Evolutionary conservation across 257 asterid genomes (phyloP).

Genomic region (Parsonsia alboflavescens): DNA sequence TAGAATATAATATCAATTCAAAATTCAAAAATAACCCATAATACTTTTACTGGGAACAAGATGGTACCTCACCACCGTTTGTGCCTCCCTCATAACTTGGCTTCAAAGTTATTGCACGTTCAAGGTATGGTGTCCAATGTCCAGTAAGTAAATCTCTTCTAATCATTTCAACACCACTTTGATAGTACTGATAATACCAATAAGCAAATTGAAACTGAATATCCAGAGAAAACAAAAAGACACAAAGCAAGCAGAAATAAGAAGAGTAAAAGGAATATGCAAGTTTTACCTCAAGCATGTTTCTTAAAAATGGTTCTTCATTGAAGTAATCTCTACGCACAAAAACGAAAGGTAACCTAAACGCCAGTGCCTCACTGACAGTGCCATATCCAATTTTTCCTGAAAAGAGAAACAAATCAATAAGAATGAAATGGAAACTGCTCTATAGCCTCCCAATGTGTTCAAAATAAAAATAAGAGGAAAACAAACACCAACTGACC

Average conservation of each 20-base stretch:
- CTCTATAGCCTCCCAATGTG: slow-evolving; percentile 8
- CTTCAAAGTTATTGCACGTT: slow-evolving; percentile 72
- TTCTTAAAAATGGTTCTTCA: slow-evolving; percentile 96
- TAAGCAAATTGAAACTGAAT: slow-evolving; percentile 5
- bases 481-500: slow-evolving; percentile 45
- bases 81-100: slow-evolving; percentile 83
- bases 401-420: slow-evolving; percentile 25
- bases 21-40: background rate
- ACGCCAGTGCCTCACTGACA: slow-evolving; percentile 92
- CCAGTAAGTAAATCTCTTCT: slow-evolving; percentile 97
- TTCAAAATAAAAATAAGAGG: background rate
- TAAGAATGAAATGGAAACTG: slow-evolving; percentile 1
- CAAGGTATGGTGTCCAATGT: slow-evolving; percentile 93
- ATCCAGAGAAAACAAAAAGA: background rate
- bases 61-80: slow-evolving; percentile 89
- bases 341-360: slow-evolving; percentile 90
- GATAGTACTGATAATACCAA: slow-evolving; percentile 53
- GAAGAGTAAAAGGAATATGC: background rate
- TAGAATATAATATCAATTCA: too few species aligned
- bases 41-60: slow-evolving; percentile 1
- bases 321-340: slow-evolving; percentile 97
- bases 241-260: slow-evolving; percentile 10
- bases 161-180: slow-evolving; percentile 97
- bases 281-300: slow-evolving; percentile 87
- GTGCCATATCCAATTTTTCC: slow-evolving; percentile 99